Evolutionary conservation across 2,329 filamentous ascomycete species (phyloP).

Genomic region (Microdochium trichocladiopsis): DNA sequence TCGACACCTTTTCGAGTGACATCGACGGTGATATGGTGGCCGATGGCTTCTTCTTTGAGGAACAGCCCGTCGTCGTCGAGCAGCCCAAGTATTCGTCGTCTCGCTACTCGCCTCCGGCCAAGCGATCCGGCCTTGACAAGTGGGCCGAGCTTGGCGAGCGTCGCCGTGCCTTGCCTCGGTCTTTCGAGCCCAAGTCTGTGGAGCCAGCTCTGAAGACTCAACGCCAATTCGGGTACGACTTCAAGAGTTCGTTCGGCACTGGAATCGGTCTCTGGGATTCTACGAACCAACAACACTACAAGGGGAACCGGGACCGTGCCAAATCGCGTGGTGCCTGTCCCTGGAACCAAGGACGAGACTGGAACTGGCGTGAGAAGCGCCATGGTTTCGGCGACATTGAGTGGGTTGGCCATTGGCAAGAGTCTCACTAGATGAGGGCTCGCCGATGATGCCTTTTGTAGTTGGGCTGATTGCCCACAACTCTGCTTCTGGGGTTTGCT

Average conservation of each 20-base stretch:
- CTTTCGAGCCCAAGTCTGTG: slow-evolving; percentile 42
- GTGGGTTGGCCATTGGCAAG: slow-evolving; percentile 91
- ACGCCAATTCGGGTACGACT: slow-evolving; percentile 30
- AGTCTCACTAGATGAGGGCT: slow-evolving; percentile 30
- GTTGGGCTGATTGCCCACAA: slow-evolving; percentile 35
- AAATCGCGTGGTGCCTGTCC: slow-evolving; percentile 39
- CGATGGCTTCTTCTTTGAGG: slow-evolving; percentile 69
- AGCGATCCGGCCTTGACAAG: slow-evolving; percentile 64
- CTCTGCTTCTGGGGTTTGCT: slow-evolving; percentile 17
- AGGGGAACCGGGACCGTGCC: slow-evolving; percentile 33
- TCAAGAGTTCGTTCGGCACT: slow-evolving; percentile 35
- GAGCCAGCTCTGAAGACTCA: slow-evolving; percentile 34
- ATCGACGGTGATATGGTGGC: slow-evolving; percentile 60
- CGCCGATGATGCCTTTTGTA: slow-evolving; percentile 49
- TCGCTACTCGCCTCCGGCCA: slow-evolving; percentile 60
- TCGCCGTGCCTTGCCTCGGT: slow-evolving; percentile 58
- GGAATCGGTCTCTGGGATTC: slow-evolving; percentile 12
- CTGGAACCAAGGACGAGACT: slow-evolving; percentile 51
- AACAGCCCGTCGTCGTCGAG: slow-evolving; percentile 36
- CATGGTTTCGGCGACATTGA: slow-evolving; percentile 73
- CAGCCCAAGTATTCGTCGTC: slow-evolving; percentile 27
- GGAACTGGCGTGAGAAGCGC: slow-evolving; percentile 56
- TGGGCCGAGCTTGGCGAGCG: slow-evolving; percentile 86
- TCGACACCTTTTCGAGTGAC: slow-evolving; percentile 34
- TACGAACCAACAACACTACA: neutral